A percentile compares a stretch with the other conserved stretches of the same genome.
Conservation (phyloP, 148 eudicot species). For the Heliamphora exappendiculata region DNA sequence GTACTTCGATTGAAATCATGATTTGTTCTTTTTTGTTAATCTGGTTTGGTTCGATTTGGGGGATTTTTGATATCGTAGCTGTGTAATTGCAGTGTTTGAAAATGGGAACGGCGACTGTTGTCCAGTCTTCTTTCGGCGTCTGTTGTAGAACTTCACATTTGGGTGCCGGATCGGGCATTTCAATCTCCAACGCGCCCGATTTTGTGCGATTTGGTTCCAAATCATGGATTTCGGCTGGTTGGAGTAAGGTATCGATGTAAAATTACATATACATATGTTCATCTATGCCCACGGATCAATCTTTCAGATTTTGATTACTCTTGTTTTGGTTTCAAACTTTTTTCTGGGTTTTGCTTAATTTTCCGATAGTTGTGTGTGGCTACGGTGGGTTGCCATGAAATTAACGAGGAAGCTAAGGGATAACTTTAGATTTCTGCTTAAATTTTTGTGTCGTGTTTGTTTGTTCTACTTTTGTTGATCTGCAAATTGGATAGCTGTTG, state of each 20-base stretch:
- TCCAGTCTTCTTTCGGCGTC: constrained; percentile 25
- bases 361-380: not conserved
- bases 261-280: not conserved
- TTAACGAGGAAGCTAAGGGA: not conserved
- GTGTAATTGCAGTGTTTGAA: constrained; percentile 8
- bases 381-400: not conserved
- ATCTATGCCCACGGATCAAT: not conserved
- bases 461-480: not conserved
- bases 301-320: not conserved
- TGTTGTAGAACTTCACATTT: not conserved
- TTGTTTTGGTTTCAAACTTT: not conserved
- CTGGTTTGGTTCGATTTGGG: not conserved
- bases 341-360: not conserved
- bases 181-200: not conserved
- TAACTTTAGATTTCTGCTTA: not conserved
- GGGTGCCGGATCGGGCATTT: not conserved
- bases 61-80: constrained; percentile 4
- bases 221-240: constrained; percentile 12
- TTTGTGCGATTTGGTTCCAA: constrained; percentile 15
- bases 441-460: not conserved
- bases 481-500: not conserved
- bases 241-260: constrained; percentile 24
- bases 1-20: not conserved
- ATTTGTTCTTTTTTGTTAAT: not conserved
- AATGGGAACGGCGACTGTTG: constrained; percentile 34